Evolutionary conservation across 1,139 yeast species (phyloP).

Genomic region (Lodderomyces beijingensis): DNA sequence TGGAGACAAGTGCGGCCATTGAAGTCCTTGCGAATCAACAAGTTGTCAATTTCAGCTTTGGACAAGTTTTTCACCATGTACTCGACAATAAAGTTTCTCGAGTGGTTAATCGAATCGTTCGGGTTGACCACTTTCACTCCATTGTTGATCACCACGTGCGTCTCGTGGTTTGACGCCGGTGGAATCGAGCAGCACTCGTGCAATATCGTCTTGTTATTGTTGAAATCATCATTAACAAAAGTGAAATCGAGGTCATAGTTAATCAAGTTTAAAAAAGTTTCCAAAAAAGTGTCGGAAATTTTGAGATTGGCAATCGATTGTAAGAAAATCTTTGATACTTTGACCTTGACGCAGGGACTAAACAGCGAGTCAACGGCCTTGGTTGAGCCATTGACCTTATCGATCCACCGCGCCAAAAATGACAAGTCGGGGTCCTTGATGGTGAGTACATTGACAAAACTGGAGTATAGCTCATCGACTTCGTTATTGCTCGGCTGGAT

Average conservation of each 20-base stretch:
- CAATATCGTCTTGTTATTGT: conserved; percentile 36
- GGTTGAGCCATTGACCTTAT: conserved; percentile 32
- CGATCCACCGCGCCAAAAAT: conserved; percentile 46
- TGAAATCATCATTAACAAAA: conserved; percentile 36
- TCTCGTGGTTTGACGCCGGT: conserved; percentile 25
- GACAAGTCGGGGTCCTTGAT: conserved; percentile 43
- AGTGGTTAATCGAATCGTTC: conserved; percentile 39
- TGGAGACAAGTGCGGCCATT: conserved; percentile 85
- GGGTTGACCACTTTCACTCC: conserved; percentile 43
- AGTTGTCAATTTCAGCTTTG: conserved; percentile 16
- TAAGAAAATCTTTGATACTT: conserved; percentile 61
- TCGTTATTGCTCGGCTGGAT: conserved; percentile 25
- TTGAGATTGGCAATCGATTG: conserved; percentile 53
- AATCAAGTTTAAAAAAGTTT: conserved; percentile 41
- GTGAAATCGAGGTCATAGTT: conserved; percentile 40
- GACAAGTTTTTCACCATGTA: conserved; percentile 26
- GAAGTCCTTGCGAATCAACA: conserved; percentile 47
- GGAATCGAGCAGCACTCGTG: conserved; percentile 47
- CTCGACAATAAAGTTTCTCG: conserved; percentile 36
- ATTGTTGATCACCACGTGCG: conserved; percentile 37
- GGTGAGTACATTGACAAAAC: conserved; percentile 59
- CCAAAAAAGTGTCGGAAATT: conserved; percentile 46
- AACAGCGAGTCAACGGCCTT: conserved; percentile 8
- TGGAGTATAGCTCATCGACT: conserved; percentile 63
- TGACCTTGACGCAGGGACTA: conserved; percentile 22